Evolutionary conservation across 257 asterid species (phyloP).

Genomic region (Primulina tabacum): DNA sequence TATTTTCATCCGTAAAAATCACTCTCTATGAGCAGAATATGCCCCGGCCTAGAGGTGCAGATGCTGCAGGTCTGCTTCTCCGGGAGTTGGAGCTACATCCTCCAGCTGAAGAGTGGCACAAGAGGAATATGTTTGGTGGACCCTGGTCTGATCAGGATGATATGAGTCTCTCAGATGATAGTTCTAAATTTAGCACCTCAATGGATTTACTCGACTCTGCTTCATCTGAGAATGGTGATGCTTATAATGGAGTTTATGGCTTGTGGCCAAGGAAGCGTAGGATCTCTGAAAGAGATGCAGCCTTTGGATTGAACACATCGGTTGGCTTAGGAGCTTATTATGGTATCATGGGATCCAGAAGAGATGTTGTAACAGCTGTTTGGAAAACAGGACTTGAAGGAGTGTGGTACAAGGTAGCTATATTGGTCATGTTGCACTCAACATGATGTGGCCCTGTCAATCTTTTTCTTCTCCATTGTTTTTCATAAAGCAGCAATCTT

Average conservation of each 20-base stretch:
- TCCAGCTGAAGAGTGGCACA: conserved; percentile 99
- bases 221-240: conserved; percentile 51
- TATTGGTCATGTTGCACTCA: neutral
- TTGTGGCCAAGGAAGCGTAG: conserved; percentile 99
- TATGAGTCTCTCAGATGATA: conserved; percentile 44
- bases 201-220: conserved; percentile 47
- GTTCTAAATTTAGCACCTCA: conserved; percentile 44
- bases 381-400: conserved; percentile 99
- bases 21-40: conserved; percentile 55
- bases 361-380: conserved; percentile 95
- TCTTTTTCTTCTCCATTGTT: conserved; percentile 2
- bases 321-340: conserved; percentile 96
- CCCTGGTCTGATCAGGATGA: conserved; percentile 94
- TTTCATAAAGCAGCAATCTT: conserved; percentile 6
- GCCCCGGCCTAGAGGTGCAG: conserved; percentile 99
- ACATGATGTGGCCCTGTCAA: neutral
- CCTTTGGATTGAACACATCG: conserved; percentile 90
- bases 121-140: conserved; percentile 96
- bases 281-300: conserved; percentile 98
- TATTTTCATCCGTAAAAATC: conserved; percentile 11
- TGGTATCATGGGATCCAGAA: conserved; percentile 98
- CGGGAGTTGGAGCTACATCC: conserved; percentile 99
- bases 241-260: conserved; percentile 63
- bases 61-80: conserved; percentile 97
- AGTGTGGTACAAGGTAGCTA: conserved; percentile 89